These are phyloP conservation scores for Davidsoniella virescens DNA, from an alignment of 2,329 filamentous ascomycete genomes.

Conservation along the genomic window DNA sequence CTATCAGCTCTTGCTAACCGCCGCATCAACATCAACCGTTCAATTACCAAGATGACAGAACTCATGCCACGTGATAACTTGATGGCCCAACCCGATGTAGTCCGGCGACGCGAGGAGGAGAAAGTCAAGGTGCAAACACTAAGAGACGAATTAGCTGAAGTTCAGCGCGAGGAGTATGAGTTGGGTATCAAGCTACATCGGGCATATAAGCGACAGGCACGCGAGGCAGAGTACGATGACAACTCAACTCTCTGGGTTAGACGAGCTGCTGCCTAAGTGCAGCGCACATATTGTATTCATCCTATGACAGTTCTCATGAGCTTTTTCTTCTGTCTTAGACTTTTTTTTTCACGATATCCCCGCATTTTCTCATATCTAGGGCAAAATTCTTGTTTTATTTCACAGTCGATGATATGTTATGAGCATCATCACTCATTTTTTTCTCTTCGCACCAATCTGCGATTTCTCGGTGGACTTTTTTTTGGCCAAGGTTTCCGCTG, in stretches of 20 bases:
- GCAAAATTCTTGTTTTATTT: too few species aligned
- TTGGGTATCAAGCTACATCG: slow-evolving; percentile 58
- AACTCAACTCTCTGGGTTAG: slow-evolving; percentile 58
- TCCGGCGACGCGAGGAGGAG: slow-evolving; percentile 37
- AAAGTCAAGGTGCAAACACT: slow-evolving; percentile 52
- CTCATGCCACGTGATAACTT: slow-evolving; percentile 58
- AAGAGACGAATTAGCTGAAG: slow-evolving; percentile 50
- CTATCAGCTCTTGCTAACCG: slow-evolving; percentile 50
- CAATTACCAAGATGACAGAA: slow-evolving; percentile 63
- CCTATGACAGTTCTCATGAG: too few species aligned
- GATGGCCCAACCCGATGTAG: slow-evolving; percentile 47
- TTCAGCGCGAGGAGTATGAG: slow-evolving; percentile 63
- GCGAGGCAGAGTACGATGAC: slow-evolving; percentile 46
- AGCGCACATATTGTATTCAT: too few species aligned
- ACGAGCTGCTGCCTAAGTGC: slow-evolving; percentile 31
- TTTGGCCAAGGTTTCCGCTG: too few species aligned
- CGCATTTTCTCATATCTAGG: too few species aligned
- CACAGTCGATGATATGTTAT: too few species aligned
- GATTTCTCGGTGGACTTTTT: too few species aligned
- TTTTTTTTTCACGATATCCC: too few species aligned
- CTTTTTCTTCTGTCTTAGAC: too few species aligned
- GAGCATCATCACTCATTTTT: too few species aligned
- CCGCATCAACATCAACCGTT: slow-evolving; percentile 52
- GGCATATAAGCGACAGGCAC: slow-evolving; percentile 59
- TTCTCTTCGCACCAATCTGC: too few species aligned